These are phyloP conservation scores for Hippophae rhamnoides DNA, from an alignment of 306 rosid species.

Conservation along the genomic window DNA sequence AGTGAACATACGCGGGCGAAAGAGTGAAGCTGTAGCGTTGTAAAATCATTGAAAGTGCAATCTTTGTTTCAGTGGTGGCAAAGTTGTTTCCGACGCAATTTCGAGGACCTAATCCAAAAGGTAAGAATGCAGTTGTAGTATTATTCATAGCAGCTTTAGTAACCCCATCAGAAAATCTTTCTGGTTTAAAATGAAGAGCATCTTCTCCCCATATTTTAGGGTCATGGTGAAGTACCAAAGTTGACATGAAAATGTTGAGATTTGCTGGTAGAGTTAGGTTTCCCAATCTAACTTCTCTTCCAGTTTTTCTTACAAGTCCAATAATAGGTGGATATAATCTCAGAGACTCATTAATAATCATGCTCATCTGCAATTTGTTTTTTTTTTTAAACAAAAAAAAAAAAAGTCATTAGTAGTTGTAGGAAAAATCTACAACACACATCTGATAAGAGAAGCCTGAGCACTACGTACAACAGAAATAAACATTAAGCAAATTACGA, in stretches of 20 bases:
- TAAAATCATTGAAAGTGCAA: constrained; percentile 1
- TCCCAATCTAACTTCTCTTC: neutral
- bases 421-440: neutral
- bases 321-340: neutral
- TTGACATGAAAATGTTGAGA: neutral
- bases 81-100: neutral
- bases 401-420: too few species aligned
- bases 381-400: neutral
- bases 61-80: neutral
- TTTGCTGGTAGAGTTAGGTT: neutral
- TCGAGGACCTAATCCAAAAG: neutral
- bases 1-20: neutral
- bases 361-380: constrained; percentile 4
- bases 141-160: neutral
- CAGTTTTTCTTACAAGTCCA: neutral
- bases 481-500: neutral
- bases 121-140: neutral
- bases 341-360: constrained; percentile 4
- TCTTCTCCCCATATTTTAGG: neutral
- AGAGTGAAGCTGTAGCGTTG: constrained; percentile 1
- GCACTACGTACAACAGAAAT: neutral
- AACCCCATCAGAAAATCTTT: neutral
- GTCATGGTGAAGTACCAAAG: neutral
- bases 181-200: constrained; percentile 1
- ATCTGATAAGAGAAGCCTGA: neutral